Evolutionary conservation across 768 basidiomycete genomes (phyloP).

Genomic region (Leucocoprinus leucothites): DNA sequence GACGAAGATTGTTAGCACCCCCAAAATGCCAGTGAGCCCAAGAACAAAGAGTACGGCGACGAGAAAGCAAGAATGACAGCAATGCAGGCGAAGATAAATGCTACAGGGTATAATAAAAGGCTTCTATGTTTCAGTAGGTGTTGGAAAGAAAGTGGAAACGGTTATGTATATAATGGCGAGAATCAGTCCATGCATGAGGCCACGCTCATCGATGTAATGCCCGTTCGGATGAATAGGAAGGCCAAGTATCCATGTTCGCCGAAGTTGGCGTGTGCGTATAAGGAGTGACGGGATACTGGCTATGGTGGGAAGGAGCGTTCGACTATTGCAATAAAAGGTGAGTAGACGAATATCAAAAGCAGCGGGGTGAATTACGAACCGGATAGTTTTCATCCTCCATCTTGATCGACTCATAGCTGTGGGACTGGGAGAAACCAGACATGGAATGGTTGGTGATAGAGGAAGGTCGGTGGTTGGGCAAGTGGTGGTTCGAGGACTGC

Average conservation of each 20-base stretch:
- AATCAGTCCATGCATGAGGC: constrained; percentile 7
- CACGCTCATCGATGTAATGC: constrained; percentile 51
- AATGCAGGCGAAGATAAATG: constrained; percentile 10
- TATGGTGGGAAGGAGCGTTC: constrained; percentile 32
- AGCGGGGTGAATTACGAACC: constrained; percentile 6
- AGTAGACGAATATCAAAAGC: background rate
- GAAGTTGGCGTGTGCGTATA: constrained; percentile 45
- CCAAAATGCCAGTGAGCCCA: background rate
- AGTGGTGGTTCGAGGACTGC: constrained; percentile 34
- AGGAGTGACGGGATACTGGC: constrained; percentile 29
- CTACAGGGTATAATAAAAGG: constrained; percentile 12
- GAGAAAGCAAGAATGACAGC: constrained; percentile 1
- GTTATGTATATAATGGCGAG: background rate
- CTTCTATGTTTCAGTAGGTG: background rate
- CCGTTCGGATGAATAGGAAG: constrained; percentile 62
- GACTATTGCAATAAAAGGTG: constrained; percentile 16
- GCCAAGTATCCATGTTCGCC: constrained; percentile 56
- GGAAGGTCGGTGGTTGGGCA: constrained; percentile 17
- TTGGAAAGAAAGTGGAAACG: background rate
- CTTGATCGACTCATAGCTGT: constrained; percentile 13
- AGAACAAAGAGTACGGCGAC: background rate
- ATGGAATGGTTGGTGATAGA: constrained; percentile 11
- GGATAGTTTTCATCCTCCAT: constrained; percentile 14
- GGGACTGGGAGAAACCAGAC: constrained; percentile 10
- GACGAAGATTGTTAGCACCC: constrained; percentile 1